Percentiles rank a stretch among this genome's conserved stretches.
Conservation (phyloP, 2,329 filamentous ascomycete genomes). For the Diaporthe citrichinensis region DNA sequence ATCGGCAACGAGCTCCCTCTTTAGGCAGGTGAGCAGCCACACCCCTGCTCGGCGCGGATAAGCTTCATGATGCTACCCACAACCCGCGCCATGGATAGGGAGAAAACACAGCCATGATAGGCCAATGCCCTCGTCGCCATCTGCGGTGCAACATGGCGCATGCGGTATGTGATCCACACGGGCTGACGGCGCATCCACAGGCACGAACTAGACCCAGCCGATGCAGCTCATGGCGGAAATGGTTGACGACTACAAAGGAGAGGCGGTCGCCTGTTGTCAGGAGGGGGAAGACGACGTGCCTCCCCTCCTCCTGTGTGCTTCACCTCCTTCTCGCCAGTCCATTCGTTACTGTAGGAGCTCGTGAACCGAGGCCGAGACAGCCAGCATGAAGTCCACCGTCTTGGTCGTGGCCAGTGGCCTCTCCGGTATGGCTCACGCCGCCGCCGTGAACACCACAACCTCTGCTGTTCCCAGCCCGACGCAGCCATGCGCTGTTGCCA, state of each 20-base stretch:
- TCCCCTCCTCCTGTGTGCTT: neutral
- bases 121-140: constrained; percentile 29
- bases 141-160: constrained; percentile 20
- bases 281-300: neutral
- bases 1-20: constrained; percentile 17
- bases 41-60: constrained; percentile 18
- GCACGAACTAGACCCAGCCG: neutral
- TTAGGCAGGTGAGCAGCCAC: neutral
- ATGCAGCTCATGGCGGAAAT: constrained; percentile 10
- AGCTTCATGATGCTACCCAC: constrained; percentile 22
- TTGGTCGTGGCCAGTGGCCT: constrained; percentile 31
- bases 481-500: constrained; percentile 38
- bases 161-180: neutral
- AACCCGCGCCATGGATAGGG: constrained; percentile 13
- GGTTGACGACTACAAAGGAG: constrained; percentile 32
- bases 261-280: neutral
- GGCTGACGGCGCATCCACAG: constrained; percentile 3
- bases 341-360: constrained; percentile 19
- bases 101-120: constrained; percentile 10
- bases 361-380: neutral
- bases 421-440: constrained; percentile 18
- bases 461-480: constrained; percentile 27
- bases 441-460: constrained; percentile 28
- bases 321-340: neutral
- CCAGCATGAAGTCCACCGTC: constrained; percentile 24